Evolutionary conservation across 2,329 filamentous ascomycete species (phyloP).

Genomic region (Colletotrichum sp.): DNA sequence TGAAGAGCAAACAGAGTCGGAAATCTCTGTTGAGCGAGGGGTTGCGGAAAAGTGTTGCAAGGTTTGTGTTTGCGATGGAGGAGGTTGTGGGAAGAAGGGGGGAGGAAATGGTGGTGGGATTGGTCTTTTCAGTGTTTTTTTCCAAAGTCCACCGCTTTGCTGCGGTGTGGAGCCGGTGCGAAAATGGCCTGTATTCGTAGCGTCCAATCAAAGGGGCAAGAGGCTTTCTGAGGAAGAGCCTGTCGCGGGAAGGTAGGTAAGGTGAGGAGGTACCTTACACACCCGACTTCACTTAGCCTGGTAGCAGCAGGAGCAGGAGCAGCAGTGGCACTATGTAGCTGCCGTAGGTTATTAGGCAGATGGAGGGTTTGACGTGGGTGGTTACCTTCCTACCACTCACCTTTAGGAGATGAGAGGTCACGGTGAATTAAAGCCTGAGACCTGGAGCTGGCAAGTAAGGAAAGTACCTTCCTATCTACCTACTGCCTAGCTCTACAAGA

Average conservation of each 20-base stretch:
- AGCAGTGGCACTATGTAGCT: neutral
- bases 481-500: neutral
- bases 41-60: conserved; percentile 5
- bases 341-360: neutral
- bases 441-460: neutral
- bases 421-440: neutral
- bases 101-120: conserved; percentile 12
- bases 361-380: neutral
- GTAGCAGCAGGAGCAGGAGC: neutral
- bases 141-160: conserved; percentile 2
- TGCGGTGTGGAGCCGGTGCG: conserved; percentile 14
- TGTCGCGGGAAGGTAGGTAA: neutral
- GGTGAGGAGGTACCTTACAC: neutral
- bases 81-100: conserved; percentile 18
- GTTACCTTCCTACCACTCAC: neutral
- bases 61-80: conserved; percentile 7
- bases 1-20: neutral
- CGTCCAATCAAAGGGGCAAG: conserved; percentile 19
- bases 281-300: neutral
- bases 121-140: conserved; percentile 13
- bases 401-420: neutral
- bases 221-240: conserved; percentile 1
- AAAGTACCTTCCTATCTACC: neutral
- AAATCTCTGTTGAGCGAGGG: conserved; percentile 15
- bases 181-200: conserved; percentile 5